Evolutionary conservation across 305 asterid species (phyloP).

Genomic region (Fraxinus paxiana): DNA sequence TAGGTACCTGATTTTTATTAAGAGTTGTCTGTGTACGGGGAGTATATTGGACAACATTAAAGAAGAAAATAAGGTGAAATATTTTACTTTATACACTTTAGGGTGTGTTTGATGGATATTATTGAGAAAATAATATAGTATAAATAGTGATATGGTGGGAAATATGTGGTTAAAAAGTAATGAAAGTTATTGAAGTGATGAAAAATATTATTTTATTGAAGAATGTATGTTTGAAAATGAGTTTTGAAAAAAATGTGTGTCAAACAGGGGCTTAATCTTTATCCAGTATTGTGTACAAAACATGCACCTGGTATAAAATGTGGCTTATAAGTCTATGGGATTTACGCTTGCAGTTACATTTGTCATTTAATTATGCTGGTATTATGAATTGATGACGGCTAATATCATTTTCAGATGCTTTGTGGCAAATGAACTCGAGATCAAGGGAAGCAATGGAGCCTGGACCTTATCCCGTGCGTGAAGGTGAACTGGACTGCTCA

Average conservation of each 20-base stretch:
- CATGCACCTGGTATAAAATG: not conserved
- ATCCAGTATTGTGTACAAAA: not conserved
- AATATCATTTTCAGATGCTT: conserved; percentile 49
- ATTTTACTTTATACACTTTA: not conserved
- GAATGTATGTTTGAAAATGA: too few relatives aligned
- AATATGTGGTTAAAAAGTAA: too few relatives aligned
- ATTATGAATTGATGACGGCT: conserved; percentile 21
- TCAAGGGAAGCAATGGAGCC: conserved; percentile 71
- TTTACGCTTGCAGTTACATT: not conserved
- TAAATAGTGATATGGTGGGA: too few relatives aligned
- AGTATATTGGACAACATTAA: not conserved
- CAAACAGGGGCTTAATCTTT: not conserved
- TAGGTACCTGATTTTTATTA: not conserved
- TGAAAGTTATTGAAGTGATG: too few relatives aligned
- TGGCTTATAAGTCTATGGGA: not conserved
- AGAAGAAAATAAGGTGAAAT: not conserved
- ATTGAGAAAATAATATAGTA: too few relatives aligned
- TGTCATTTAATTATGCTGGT: conserved; percentile 10
- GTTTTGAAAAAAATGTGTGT: too few relatives aligned
- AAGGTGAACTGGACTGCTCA: conserved; percentile 93
- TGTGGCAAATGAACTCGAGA: conserved; percentile 75
- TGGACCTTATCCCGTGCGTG: conserved; percentile 82
- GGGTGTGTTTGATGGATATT: too few relatives aligned
- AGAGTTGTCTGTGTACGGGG: not conserved
- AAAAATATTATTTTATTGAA: too few relatives aligned